Evolutionary conservation across 768 basidiomycete genomes (phyloP).

Genomic region (Saitozyma sp.): DNA sequence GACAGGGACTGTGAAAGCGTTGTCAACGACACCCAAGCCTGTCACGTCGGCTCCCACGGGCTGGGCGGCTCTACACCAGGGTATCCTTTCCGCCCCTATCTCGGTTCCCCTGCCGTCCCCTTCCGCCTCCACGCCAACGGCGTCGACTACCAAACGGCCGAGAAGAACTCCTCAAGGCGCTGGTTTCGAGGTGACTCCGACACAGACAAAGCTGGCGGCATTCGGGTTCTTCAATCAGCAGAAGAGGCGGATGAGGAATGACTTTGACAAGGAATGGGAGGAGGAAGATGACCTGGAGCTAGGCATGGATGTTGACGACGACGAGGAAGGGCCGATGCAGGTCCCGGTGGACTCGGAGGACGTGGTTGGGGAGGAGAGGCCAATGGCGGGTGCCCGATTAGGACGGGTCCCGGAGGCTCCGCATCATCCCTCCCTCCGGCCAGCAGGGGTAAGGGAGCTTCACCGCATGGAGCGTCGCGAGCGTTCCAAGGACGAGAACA

Average conservation of each 20-base stretch:
- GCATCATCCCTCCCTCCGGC: slow-evolving; percentile 30
- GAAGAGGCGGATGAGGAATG: background rate
- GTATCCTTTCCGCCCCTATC: slow-evolving; percentile 14
- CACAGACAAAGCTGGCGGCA: slow-evolving; percentile 30
- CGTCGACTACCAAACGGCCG: background rate
- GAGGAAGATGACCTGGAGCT: slow-evolving; percentile 33
- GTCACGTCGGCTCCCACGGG: background rate
- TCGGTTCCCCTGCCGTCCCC: background rate
- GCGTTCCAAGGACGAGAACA: background rate
- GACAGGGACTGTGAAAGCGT: background rate
- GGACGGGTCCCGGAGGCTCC: slow-evolving; percentile 34
- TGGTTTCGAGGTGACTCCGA: background rate
- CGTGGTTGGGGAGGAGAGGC: background rate
- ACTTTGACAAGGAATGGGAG: slow-evolving; percentile 30
- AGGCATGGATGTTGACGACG: slow-evolving; percentile 10
- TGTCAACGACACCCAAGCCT: background rate
- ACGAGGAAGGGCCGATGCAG: background rate
- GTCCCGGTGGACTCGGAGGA: background rate
- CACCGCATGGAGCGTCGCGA: background rate
- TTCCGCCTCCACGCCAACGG: background rate
- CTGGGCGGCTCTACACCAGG: slow-evolving; percentile 13
- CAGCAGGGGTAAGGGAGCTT: slow-evolving; percentile 34
- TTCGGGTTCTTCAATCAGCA: slow-evolving; percentile 37
- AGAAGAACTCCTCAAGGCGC: too few relatives aligned
- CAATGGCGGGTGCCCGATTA: background rate